Conservation (phyloP, 257 asterid species). For the Solanum etuberosum region DNA sequence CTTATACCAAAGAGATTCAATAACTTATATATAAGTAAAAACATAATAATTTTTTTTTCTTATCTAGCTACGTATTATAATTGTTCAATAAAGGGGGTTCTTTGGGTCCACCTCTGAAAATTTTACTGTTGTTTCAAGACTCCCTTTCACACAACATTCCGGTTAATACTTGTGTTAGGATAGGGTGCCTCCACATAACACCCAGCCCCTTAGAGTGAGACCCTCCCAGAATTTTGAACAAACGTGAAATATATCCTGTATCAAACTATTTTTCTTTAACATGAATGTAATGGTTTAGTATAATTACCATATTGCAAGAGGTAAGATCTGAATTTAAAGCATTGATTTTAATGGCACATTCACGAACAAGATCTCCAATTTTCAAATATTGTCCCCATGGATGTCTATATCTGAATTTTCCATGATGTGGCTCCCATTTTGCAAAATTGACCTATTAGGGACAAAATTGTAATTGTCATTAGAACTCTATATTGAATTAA, state of each 20-base stretch:
- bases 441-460: constrained; percentile 56
- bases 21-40: background rate
- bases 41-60: background rate
- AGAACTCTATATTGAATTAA: too few species aligned
- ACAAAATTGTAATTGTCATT: background rate
- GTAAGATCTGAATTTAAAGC: constrained; percentile 38
- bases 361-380: constrained; percentile 49
- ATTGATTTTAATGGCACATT: constrained; percentile 50
- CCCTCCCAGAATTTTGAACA: too few species aligned
- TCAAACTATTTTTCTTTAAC: background rate
- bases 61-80: background rate
- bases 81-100: background rate
- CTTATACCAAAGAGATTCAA: background rate
- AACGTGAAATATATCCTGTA: background rate
- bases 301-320: constrained; percentile 29
- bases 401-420: constrained; percentile 54
- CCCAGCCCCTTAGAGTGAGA: too few species aligned
- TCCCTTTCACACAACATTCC: background rate
- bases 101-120: background rate
- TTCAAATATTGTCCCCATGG: constrained; percentile 79
- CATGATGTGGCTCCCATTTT: constrained; percentile 83
- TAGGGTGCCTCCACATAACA: background rate
- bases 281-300: background rate
- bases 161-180: background rate
- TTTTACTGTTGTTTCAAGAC: background rate